phyloP scores from a whole-genome alignment of 345 rosid genomes.

The Lepidium didymum region DNA sequence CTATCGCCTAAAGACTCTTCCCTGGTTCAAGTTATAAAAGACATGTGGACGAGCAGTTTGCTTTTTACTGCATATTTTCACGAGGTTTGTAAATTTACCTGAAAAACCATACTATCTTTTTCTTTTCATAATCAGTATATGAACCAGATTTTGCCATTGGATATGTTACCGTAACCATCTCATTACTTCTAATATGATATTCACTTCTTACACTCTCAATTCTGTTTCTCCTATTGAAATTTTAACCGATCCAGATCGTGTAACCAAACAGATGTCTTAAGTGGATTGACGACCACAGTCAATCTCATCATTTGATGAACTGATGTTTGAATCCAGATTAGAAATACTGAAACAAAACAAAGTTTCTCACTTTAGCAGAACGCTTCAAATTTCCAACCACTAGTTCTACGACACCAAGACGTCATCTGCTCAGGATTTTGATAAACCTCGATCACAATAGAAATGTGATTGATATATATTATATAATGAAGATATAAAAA shows the following conservation, averaged over 20 bases:
- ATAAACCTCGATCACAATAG: background rate
- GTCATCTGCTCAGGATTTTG: background rate
- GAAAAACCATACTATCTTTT: background rate
- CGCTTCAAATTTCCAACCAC: background rate
- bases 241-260: background rate
- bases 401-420: background rate
- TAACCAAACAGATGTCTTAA: background rate
- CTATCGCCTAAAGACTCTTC: constrained; percentile 46
- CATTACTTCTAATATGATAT: background rate
- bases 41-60: background rate
- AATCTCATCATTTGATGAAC: background rate
- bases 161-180: background rate
- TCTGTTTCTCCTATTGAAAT: background rate
- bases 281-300: background rate
- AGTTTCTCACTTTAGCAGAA: background rate
- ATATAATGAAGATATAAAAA: background rate
- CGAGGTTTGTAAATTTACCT: background rate
- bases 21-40: background rate
- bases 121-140: background rate
- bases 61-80: background rate
- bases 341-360: background rate
- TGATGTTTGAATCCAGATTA: background rate
- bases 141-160: background rate
- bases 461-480: background rate
- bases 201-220: background rate